These are phyloP conservation scores for Termitomyces eurrhizus DNA, from an alignment of 768 basidiomycete genomes.

Conservation along the genomic window DNA sequence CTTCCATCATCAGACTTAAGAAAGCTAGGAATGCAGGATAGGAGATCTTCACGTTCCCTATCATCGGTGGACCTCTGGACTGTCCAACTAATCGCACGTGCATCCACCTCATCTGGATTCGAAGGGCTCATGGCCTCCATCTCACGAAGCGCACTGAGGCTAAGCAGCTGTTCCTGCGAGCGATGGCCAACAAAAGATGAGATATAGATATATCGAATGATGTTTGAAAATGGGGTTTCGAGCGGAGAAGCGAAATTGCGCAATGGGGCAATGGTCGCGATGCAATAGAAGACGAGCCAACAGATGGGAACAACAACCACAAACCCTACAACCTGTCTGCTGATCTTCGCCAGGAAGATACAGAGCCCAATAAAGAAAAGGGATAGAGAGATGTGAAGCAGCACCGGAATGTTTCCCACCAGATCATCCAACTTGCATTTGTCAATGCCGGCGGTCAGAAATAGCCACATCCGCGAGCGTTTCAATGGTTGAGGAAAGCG, in stretches of 20 bases:
- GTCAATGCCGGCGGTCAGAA: neutral
- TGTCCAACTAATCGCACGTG: neutral
- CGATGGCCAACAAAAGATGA: neutral
- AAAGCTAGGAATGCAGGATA: neutral
- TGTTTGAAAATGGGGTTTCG: constrained; percentile 3
- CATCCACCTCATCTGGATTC: neutral
- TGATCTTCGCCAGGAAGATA: constrained; percentile 1
- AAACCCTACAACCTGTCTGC: neutral
- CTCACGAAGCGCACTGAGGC: neutral
- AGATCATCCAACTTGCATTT: constrained; percentile 6
- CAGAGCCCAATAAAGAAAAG: constrained; percentile 7
- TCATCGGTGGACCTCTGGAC: neutral
- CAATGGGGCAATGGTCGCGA: constrained; percentile 4
- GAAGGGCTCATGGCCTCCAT: neutral
- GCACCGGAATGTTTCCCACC: neutral
- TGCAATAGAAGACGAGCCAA: neutral
- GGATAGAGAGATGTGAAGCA: constrained; percentile 8
- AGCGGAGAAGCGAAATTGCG: constrained; percentile 4
- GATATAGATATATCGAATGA: neutral
- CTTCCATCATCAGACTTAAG: neutral
- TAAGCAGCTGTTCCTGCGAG: no score
- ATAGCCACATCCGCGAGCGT: neutral
- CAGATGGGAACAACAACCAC: neutral
- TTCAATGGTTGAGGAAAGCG: neutral
- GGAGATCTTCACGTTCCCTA: neutral